phyloP scores from a whole-genome alignment of 106 monocot genomes.

The Alisma plantagoaquatica region DNA sequence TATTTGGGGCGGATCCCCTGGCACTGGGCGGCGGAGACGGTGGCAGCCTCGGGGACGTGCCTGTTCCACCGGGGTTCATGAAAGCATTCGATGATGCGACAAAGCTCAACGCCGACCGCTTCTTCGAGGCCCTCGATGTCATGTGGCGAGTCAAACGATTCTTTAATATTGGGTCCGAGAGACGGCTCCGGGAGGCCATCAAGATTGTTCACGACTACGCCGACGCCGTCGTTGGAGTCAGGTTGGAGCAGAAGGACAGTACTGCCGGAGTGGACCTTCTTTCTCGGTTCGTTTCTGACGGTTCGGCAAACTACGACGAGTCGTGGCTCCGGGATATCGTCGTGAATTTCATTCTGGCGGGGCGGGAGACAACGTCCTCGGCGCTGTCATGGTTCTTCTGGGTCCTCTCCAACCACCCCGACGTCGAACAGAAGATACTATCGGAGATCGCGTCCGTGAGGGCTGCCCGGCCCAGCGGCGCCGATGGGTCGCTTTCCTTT shows the following conservation, averaged over 20 bases:
- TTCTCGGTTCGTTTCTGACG: conserved; percentile 18
- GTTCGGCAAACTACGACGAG: not conserved
- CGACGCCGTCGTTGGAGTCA: not conserved
- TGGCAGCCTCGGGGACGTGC: not conserved
- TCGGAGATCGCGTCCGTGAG: conserved; percentile 23
- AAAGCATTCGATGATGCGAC: conserved; percentile 19
- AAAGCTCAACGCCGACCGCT: conserved; percentile 14
- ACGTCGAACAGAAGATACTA: conserved; percentile 20
- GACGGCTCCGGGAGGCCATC: conserved; percentile 1
- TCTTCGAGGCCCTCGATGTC: conserved; percentile 18
- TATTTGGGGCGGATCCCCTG: conserved; percentile 3
- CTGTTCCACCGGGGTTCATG: not conserved
- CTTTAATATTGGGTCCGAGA: too few relatives aligned
- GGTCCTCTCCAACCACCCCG: conserved; percentile 27
- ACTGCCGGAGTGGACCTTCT: conserved; percentile 18
- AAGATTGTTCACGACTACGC: not conserved
- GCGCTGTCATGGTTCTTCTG: conserved; percentile 75
- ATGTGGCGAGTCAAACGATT: not conserved
- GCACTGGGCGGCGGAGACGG: conserved; percentile 5
- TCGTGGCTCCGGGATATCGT: conserved; percentile 35
- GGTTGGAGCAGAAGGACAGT: not conserved
- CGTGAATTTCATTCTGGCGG: conserved; percentile 51
- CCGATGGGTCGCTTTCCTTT: conserved; percentile 2
- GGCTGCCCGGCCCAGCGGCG: not conserved
- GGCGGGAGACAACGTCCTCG: conserved; percentile 62